phyloP scores from a whole-genome alignment of 495 filamentous ascomycete species.

The Neurospora sp. region DNA sequence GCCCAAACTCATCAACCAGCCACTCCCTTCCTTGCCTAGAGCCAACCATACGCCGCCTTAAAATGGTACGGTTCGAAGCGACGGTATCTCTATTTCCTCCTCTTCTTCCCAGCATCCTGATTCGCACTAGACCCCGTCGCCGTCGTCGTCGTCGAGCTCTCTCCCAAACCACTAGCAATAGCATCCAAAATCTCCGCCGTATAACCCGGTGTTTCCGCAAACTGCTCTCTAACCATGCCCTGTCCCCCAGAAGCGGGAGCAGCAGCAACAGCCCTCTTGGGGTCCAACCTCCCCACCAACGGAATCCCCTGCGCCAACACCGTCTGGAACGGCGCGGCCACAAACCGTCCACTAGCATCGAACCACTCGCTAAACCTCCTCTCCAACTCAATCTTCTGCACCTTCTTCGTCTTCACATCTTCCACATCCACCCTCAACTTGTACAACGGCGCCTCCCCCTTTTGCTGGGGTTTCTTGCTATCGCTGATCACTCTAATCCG shows the following conservation, averaged over 20 bases:
- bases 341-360: slow-evolving; percentile 68
- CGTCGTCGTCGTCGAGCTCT: slow-evolving; percentile 9
- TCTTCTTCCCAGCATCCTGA: slow-evolving; percentile 23
- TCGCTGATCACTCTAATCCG: slow-evolving; percentile 48
- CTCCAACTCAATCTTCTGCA: slow-evolving; percentile 44
- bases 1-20: background rate
- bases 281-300: slow-evolving; percentile 57
- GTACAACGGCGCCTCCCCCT: slow-evolving; percentile 74
- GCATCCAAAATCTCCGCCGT: slow-evolving; percentile 32
- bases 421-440: slow-evolving; percentile 53
- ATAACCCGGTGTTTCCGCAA: slow-evolving; percentile 13
- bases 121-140: slow-evolving; percentile 17
- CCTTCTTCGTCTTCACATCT: slow-evolving; percentile 31
- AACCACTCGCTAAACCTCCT: slow-evolving; percentile 82
- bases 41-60: background rate
- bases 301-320: slow-evolving; percentile 65
- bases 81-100: slow-evolving; percentile 27
- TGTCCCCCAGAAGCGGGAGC: background rate
- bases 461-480: slow-evolving; percentile 15
- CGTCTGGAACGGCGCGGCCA: slow-evolving; percentile 72
- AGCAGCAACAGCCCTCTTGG: slow-evolving; percentile 35
- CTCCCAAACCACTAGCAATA: slow-evolving; percentile 16
- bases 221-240: background rate
- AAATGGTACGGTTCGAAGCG: background rate
- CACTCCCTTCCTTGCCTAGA: background rate